Conservation (phyloP, 306 rosid species). For the Pachyrhizus erosus region DNA sequence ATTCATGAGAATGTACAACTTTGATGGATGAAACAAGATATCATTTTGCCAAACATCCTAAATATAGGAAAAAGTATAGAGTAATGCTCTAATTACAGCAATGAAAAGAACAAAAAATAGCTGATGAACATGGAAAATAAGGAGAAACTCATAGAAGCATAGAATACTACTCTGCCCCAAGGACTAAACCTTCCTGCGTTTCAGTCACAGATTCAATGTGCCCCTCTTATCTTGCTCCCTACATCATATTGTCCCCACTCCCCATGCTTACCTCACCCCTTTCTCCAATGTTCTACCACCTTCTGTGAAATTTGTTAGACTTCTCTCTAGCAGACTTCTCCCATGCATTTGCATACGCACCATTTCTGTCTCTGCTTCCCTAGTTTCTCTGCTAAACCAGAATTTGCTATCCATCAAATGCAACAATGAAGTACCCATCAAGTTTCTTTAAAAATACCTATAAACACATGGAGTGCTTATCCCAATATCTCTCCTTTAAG, state of each 20-base stretch:
- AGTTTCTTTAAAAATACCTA: no score
- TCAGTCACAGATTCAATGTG: neutral
- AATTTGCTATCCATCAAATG: neutral
- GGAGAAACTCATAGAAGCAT: neutral
- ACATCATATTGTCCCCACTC: neutral
- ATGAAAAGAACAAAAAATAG: neutral
- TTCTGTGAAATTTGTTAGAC: neutral
- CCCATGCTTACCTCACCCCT: no score
- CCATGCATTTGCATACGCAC: neutral
- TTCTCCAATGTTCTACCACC: neutral
- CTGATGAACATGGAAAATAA: neutral
- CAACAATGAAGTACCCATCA: neutral
- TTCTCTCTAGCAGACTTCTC: neutral
- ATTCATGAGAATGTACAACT: neutral
- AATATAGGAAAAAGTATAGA: neutral
- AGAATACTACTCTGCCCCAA: neutral
- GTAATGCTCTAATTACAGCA: neutral
- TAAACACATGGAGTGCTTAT: neutral
- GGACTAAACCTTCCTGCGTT: neutral
- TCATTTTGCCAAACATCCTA: neutral
- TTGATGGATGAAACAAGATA: neutral
- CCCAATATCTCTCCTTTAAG: neutral
- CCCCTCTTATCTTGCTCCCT: neutral
- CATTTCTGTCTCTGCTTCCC: neutral
- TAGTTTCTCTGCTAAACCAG: neutral